phyloP scores from a whole-genome alignment of 73 alveolate genomes.

The Tetrahymena elliotti region DNA sequence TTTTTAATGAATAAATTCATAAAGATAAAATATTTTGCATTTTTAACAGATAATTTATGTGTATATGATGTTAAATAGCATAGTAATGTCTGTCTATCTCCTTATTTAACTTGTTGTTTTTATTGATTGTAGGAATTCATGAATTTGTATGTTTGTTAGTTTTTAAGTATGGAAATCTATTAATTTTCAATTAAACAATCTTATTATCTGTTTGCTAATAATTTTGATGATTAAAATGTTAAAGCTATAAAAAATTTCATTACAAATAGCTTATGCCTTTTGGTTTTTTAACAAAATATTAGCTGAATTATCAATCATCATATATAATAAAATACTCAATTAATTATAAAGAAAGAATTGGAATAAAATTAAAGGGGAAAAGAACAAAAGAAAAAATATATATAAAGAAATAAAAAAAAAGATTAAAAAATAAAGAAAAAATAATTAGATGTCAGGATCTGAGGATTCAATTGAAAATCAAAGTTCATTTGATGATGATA shows the following conservation, averaged over 20 bases:
- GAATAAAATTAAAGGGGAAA: not conserved
- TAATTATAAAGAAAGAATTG: not conserved
- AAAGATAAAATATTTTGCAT: not conserved
- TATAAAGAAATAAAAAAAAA: not conserved
- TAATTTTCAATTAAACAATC: not conserved
- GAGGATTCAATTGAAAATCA: not conserved
- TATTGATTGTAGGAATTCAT: not conserved
- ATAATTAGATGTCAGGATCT: not conserved
- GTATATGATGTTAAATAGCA: not conserved
- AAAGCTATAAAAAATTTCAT: not conserved
- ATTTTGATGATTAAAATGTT: not conserved
- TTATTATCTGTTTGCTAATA: not conserved
- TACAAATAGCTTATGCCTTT: not conserved
- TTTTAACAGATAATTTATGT: not conserved
- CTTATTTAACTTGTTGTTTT: not conserved
- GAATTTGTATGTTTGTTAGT: not conserved
- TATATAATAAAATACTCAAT: not conserved
- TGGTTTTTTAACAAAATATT: not conserved
- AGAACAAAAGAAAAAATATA: not conserved
- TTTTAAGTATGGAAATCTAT: not conserved
- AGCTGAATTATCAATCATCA: not conserved
- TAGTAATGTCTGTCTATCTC: not conserved
- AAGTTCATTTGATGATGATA: not conserved
- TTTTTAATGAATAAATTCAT: no score
- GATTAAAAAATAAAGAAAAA: not conserved